These are phyloP conservation scores for Beauveria rudraprayagi DNA, from an alignment of 2,329 filamentous ascomycete genomes.

Conservation along the genomic window DNA sequence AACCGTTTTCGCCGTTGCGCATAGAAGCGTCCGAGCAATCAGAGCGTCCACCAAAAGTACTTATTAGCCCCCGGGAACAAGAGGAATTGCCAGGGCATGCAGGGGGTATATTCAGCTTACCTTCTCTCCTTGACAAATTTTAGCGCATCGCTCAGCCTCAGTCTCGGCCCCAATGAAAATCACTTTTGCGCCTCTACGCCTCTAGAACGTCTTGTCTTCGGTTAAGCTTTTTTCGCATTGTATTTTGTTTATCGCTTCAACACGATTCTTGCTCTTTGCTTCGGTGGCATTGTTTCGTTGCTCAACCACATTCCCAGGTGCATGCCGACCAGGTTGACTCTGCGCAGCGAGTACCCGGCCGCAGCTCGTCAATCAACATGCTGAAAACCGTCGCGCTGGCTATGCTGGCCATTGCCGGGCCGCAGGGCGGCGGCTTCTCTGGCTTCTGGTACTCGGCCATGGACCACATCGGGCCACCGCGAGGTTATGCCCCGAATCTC, in stretches of 20 bases:
- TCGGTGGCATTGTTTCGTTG: background rate
- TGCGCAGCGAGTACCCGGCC: background rate
- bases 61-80: too few relatives aligned
- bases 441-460: slow-evolving; percentile 37
- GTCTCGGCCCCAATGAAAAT: background rate
- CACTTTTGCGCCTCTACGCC: background rate
- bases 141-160: background rate
- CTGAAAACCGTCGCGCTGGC: slow-evolving; percentile 2
- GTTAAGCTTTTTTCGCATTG: background rate
- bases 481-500: slow-evolving; percentile 5
- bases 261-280: background rate
- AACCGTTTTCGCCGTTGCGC: too few relatives aligned
- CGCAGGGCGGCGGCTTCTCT: background rate
- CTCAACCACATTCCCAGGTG: background rate
- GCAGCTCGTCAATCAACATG: background rate
- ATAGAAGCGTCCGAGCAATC: too few relatives aligned
- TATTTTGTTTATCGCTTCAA: background rate
- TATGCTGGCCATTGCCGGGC: background rate
- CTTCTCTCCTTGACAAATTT: too few relatives aligned
- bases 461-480: slow-evolving; percentile 27
- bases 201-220: background rate
- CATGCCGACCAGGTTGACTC: background rate
- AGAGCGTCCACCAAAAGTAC: too few relatives aligned
- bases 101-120: too few relatives aligned
- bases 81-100: too few relatives aligned